Percentiles rank a stretch among this genome's conserved stretches.
These are phyloP conservation scores for Xerocomus brunneocitrinus DNA, from an alignment of 768 basidiomycete genomes.

Conservation along the genomic window DNA sequence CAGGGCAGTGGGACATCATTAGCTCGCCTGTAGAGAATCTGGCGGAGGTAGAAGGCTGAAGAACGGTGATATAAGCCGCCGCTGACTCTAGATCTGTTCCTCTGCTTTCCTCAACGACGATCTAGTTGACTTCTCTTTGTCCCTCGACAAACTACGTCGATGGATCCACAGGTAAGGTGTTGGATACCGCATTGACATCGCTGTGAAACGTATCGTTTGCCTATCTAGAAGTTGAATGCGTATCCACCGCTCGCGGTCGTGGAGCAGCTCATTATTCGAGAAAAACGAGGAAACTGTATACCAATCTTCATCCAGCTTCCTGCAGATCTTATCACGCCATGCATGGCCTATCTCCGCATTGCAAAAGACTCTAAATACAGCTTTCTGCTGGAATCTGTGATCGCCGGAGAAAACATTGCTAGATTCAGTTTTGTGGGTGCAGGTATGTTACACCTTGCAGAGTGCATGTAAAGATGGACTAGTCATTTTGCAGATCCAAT, in stretches of 20 bases:
- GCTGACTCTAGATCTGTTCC: too few species aligned
- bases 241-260: slow-evolving; percentile 70
- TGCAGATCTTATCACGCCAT: slow-evolving; percentile 94
- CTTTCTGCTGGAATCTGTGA: slow-evolving; percentile 91
- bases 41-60: slow-evolving; percentile 7
- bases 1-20: neutral
- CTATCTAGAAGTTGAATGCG: slow-evolving; percentile 56
- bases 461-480: neutral
- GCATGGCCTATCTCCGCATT: slow-evolving; percentile 91
- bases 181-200: slow-evolving; percentile 15
- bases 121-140: neutral
- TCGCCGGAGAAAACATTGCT: slow-evolving; percentile 85
- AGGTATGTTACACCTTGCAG: slow-evolving; percentile 47
- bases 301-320: slow-evolving; percentile 92
- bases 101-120: neutral
- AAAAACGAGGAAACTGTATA: slow-evolving; percentile 87
- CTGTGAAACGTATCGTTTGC: slow-evolving; percentile 54
- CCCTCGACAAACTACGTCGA: slow-evolving; percentile 14
- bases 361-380: slow-evolving; percentile 91
- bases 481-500: slow-evolving; percentile 65
- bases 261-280: slow-evolving; percentile 70
- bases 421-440: slow-evolving; percentile 96
- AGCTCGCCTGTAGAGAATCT: neutral
- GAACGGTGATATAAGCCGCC: neutral
- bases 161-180: slow-evolving; percentile 49